A percentile compares a stretch with the other conserved stretches of the same genome.
Conservation (phyloP, 345 rosid genomes). For the Pugionium dolabratum region DNA sequence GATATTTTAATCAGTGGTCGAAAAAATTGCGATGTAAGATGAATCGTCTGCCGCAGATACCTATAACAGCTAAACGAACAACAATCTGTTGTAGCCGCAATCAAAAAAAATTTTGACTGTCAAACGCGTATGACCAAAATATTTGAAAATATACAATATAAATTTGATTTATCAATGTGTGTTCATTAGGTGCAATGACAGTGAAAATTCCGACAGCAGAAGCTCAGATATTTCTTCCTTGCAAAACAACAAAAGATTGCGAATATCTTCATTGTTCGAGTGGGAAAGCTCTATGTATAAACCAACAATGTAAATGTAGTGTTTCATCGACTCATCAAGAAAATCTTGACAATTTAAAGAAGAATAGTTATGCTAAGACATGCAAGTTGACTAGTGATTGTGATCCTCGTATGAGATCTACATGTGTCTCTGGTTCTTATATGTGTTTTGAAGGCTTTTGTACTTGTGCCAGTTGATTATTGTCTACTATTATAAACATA, state of each 20-base stretch:
- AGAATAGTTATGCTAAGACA: not conserved
- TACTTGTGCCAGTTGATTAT: not conserved
- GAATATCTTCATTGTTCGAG: conserved; percentile 18
- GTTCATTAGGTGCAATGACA: conserved; percentile 10
- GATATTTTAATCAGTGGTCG: no score
- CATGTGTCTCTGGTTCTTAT: conserved; percentile 11
- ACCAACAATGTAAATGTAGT: conserved; percentile 7
- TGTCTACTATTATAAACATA: not conserved
- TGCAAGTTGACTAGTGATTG: conserved; percentile 26
- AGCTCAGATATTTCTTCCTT: conserved; percentile 18
- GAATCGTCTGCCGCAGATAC: no score
- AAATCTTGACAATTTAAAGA: not conserved
- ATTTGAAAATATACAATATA: no score
- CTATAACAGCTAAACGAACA: no score
- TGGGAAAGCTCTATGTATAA: conserved; percentile 12
- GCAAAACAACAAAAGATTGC: conserved; percentile 7
- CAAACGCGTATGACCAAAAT: no score
- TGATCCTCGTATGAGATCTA: conserved; percentile 6
- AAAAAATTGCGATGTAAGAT: no score
- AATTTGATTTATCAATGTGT: not conserved
- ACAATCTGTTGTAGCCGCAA: no score
- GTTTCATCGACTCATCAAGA: not conserved
- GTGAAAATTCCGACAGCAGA: no score
- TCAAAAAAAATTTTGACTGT: no score
- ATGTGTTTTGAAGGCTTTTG: conserved; percentile 11